Evolutionary conservation across 2,329 filamentous ascomycete genomes (phyloP), one percentile per base, ranked within the genome.

Genomic region (Ambrosiella beaveri): DNA sequence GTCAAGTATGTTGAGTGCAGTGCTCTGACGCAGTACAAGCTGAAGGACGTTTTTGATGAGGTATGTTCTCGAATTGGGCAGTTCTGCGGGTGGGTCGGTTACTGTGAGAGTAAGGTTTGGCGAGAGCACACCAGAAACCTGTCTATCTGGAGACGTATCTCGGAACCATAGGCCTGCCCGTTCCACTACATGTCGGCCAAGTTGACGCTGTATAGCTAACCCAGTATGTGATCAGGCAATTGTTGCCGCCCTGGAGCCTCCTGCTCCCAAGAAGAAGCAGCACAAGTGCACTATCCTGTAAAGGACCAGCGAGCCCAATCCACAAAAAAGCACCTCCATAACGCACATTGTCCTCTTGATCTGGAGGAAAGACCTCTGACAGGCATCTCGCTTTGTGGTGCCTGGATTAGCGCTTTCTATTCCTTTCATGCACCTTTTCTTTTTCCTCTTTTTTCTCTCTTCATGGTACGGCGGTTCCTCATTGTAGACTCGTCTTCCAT

Each of bases 1-100:
- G 88, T 98, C 66, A 97, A 96, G 77, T 98, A 98, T 66, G 93
- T 97, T 63, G 93, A 98, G 75, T 98, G 93, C 76, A 96, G 90
- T 69, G 93, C 93, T 59, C 75, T 98, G 71, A 97, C 93, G 62
- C 93, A 98, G 75, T 96, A 90, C 75, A 96, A 96, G 74, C 75
- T 98, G 64, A 98, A 98, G 78, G 93, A 97, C 68, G 93, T 98
- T 15, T 98, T 98, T 72, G 93, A 98, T 67, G 93, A 97, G 86
- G 90, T 95, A 79, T 65, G 79, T 68, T 54, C 53, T 38, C 15
- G 7, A 15, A 8, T 2, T 15, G 19, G 11, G n/a, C 8, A 13
- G 11, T 17, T 47, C 7, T 8, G 44, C n/a, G 2, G n/a, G 13
- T 2, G 44, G n/a, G 44, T 2, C n/a, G n/a, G 44, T 27, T 27